Evolutionary conservation across 441 rosid genomes (phyloP).

Genomic region (Populus tomentosa): DNA sequence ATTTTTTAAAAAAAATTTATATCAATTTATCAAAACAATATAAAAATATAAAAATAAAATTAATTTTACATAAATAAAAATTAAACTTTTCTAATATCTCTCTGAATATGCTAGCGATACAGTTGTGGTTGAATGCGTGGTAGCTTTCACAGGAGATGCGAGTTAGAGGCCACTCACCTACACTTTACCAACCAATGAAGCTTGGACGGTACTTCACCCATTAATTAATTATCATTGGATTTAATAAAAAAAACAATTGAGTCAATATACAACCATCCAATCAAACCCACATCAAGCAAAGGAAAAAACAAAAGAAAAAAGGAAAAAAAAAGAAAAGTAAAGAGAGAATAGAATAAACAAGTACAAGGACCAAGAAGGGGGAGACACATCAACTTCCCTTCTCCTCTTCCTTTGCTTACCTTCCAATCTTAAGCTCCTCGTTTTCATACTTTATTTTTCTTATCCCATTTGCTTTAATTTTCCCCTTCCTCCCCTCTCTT

Average conservation of each 20-base stretch:
- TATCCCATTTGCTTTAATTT: neutral
- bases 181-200: conserved; percentile 30
- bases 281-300: neutral
- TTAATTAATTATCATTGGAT: neutral
- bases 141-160: conserved; percentile 11
- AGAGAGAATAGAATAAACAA: conserved; percentile 7
- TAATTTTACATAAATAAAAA: too few relatives aligned
- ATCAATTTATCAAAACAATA: too few relatives aligned
- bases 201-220: conserved; percentile 22
- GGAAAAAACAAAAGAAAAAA: neutral
- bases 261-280: neutral
- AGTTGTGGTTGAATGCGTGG: neutral
- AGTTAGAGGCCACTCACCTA: conserved; percentile 22
- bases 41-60: too few relatives aligned
- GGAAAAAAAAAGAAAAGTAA: neutral
- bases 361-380: conserved; percentile 2
- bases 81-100: too few relatives aligned
- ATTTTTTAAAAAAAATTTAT: too few relatives aligned
- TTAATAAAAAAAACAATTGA: neutral
- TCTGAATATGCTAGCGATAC: neutral
- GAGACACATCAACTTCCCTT: conserved; percentile 34
- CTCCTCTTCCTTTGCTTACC: conserved; percentile 32
- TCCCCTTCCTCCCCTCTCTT: neutral
- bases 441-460: neutral
- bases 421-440: conserved; percentile 24